These are phyloP conservation scores for Ogataea philodendri DNA, from an alignment of 805 yeast species.

Conservation along the genomic window DNA sequence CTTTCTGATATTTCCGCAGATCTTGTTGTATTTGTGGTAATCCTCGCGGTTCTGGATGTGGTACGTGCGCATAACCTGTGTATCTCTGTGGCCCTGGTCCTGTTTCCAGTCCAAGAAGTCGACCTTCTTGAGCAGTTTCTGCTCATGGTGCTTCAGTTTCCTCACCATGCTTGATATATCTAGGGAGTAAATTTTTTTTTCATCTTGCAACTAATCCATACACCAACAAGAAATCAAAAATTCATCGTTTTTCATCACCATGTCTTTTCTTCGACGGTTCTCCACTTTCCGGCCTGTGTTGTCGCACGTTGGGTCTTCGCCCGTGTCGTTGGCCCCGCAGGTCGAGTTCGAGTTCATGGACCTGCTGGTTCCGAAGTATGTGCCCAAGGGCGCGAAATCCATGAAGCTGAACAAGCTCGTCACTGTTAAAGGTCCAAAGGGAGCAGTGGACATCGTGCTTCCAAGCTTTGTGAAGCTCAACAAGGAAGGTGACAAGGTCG, in stretches of 20 bases:
- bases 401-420: slow-evolving; percentile 57
- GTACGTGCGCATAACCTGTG: slow-evolving; percentile 94
- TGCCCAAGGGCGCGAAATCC: slow-evolving; percentile 64
- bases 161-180: slow-evolving; percentile 57
- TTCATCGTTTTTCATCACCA: slow-evolving; percentile 6
- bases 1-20: slow-evolving; percentile 89
- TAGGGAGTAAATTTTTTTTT: slow-evolving; percentile 10
- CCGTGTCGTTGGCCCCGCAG: slow-evolving; percentile 65
- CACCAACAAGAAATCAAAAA: slow-evolving; percentile 3
- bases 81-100: slow-evolving; percentile 91
- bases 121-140: slow-evolving; percentile 89
- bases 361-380: slow-evolving; percentile 53
- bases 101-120: slow-evolving; percentile 98
- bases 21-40: slow-evolving; percentile 87
- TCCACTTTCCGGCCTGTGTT: slow-evolving; percentile 30
- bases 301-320: slow-evolving; percentile 80
- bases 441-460: slow-evolving; percentile 57
- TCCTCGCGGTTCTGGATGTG: slow-evolving; percentile 95
- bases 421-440: slow-evolving; percentile 75
- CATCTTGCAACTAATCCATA: slow-evolving; percentile 7
- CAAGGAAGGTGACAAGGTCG: slow-evolving; percentile 35
- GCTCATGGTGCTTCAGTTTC: slow-evolving; percentile 90
- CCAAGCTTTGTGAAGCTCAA: slow-evolving; percentile 66
- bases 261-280: slow-evolving; percentile 26
- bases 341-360: slow-evolving; percentile 49